Evolutionary conservation across 129 eudicot species (phyloP).

Genomic region (Chrysanthemum makinoi): DNA sequence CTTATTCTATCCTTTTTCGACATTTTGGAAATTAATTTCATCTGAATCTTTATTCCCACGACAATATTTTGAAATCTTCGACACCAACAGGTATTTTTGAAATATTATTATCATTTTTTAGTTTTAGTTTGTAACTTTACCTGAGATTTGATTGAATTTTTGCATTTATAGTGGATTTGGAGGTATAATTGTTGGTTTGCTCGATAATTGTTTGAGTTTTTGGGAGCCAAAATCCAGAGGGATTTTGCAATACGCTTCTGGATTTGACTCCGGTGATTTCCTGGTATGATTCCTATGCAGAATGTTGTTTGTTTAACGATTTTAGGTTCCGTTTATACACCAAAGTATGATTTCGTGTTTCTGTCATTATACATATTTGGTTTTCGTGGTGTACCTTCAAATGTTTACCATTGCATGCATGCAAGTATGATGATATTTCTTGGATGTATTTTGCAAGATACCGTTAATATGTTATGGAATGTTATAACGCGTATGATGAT

Average conservation of each 20-base stretch:
- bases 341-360: neutral
- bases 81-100: constrained; percentile 20
- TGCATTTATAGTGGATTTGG: constrained; percentile 25
- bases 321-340: neutral
- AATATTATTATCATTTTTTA: neutral
- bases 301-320: neutral
- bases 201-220: constrained; percentile 15
- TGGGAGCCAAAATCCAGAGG: constrained; percentile 34
- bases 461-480: no score
- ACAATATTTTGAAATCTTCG: constrained; percentile 6
- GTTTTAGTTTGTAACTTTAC: neutral
- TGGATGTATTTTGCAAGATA: no score
- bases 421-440: no score
- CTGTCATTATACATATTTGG: no score
- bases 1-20: neutral
- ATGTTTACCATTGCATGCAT: no score
- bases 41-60: neutral
- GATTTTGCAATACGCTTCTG: constrained; percentile 37
- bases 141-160: neutral
- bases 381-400: no score
- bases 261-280: constrained; percentile 32
- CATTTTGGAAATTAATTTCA: neutral
- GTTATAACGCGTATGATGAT: no score
- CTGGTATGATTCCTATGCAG: constrained; percentile 17
- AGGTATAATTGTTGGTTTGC: constrained; percentile 24